phyloP scores from a whole-genome alignment of 805 yeast species.

The Komagataella pseudopastoris region DNA sequence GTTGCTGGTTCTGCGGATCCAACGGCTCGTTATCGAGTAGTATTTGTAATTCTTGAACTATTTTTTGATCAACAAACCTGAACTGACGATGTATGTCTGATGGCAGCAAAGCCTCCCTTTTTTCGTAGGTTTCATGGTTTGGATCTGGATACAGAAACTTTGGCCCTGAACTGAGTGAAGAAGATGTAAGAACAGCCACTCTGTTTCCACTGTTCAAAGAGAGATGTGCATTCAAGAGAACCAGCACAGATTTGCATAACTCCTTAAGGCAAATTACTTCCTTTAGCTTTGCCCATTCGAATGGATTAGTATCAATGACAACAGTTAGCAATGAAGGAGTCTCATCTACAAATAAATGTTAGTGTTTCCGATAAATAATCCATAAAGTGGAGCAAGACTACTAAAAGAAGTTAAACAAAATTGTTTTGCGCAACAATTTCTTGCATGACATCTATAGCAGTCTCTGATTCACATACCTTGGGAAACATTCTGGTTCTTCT shows the following conservation, averaged over 20 bases:
- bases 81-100: slow-evolving; percentile 78
- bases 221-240: slow-evolving; percentile 77
- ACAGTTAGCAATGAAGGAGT: slow-evolving; percentile 71
- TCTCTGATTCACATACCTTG: slow-evolving; percentile 26
- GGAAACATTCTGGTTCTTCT: slow-evolving; percentile 62
- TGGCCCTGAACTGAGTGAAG: slow-evolving; percentile 44
- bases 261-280: slow-evolving; percentile 38
- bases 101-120: slow-evolving; percentile 21
- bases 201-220: slow-evolving; percentile 74
- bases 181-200: slow-evolving; percentile 71
- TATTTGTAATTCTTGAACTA: slow-evolving; percentile 42
- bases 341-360: slow-evolving; percentile 29
- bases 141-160: slow-evolving; percentile 51
- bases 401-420: neutral
- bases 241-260: slow-evolving; percentile 51
- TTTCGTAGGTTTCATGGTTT: slow-evolving; percentile 2
- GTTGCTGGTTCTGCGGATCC: slow-evolving; percentile 15
- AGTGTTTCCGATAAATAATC: neutral
- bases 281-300: slow-evolving; percentile 41
- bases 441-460: neutral
- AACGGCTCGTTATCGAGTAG: slow-evolving; percentile 23
- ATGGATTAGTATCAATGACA: slow-evolving; percentile 65
- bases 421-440: neutral
- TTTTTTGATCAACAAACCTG: slow-evolving; percentile 60
- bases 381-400: neutral